Evolutionary conservation across 2,329 filamentous ascomycete genomes (phyloP).

Genomic region (Xylariales sp.): DNA sequence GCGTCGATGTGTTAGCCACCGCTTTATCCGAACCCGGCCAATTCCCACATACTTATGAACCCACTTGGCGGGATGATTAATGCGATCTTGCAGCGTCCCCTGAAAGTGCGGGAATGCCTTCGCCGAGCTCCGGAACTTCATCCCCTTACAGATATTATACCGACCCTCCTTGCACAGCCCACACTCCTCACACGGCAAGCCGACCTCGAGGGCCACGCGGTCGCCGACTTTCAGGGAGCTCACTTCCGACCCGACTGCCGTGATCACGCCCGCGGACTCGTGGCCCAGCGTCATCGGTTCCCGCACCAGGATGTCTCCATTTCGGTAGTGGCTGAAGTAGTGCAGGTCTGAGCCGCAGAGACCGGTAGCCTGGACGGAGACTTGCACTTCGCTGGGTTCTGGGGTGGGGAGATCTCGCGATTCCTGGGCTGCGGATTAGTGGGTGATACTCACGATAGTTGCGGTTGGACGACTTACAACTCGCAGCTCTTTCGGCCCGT

Average conservation of each 20-base stretch:
- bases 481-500: constrained; percentile 45
- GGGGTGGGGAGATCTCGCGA: constrained; percentile 50
- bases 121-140: constrained; percentile 55
- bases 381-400: constrained; percentile 52
- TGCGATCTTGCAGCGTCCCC: constrained; percentile 52
- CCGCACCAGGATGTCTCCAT: constrained; percentile 54
- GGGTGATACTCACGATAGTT: background rate
- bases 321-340: constrained; percentile 60
- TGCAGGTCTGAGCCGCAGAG: constrained; percentile 65
- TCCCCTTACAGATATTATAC: constrained; percentile 56
- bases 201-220: constrained; percentile 59
- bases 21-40: background rate
- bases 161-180: constrained; percentile 47
- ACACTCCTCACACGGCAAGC: constrained; percentile 49
- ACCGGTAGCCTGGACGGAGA: constrained; percentile 57
- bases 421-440: constrained; percentile 37
- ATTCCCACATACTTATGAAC: constrained; percentile 43
- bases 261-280: constrained; percentile 64
- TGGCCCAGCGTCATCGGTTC: constrained; percentile 54
- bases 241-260: constrained; percentile 54
- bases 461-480: constrained; percentile 32
- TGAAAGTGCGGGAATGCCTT: constrained; percentile 53
- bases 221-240: constrained; percentile 59
- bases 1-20: background rate
- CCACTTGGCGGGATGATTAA: constrained; percentile 53